Base-by-base conservation (phyloP, 2,329 filamentous ascomycete species). In the Reticulascus tulasneorum region DNA sequence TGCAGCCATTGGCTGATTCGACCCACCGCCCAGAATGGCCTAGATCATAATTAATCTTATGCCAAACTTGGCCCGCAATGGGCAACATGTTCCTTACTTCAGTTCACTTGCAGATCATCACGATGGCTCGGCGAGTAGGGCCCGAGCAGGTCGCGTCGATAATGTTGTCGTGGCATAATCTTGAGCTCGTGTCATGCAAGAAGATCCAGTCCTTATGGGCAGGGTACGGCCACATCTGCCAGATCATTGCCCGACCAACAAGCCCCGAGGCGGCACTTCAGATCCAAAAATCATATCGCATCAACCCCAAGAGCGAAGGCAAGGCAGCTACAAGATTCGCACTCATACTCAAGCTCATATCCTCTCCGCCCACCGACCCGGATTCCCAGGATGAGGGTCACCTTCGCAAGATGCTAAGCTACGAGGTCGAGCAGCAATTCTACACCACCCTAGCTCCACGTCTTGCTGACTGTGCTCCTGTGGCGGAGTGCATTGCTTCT, bases 361-460 rank as follows among this genome's bases (percentile, higher is more conserved):
- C 69, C 0, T 76, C 76, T 7, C 75, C 77, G 1, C 29, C 35
- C 1, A 47, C 42, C 18, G 47, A 47, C n/a, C n/a, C n/a, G n/a
- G 36, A 33, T 13, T 21, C 23, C 6, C 47, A 58, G 4, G 72
- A 80, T 23, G 79, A 84, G 48, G 77, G 79, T 1, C 79, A 84
- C 45, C 47, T 77, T 1, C 71, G 81, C 7, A 85, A 85, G 50
- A 70, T 84, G 40, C 54, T 84, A 19, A 82, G 77, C 50, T 85
- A 85, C 45, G 67, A 79, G 29, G 76, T 82, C 4, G 81, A 85
- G 54, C 78, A 81, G 48, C 72, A 71, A 46, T 85, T 85, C 46
- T 85, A 85, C 51, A 62, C 60, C 2, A 53, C 71, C 3, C 54
- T 84, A 9, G 76, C 75, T 0, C 71, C 75, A 0, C 51, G 50